Evolutionary conservation across 495 filamentous ascomycete species (phyloP), one percentile per base, ranked within the genome.

Genomic region (Penicillium paradoxum): DNA sequence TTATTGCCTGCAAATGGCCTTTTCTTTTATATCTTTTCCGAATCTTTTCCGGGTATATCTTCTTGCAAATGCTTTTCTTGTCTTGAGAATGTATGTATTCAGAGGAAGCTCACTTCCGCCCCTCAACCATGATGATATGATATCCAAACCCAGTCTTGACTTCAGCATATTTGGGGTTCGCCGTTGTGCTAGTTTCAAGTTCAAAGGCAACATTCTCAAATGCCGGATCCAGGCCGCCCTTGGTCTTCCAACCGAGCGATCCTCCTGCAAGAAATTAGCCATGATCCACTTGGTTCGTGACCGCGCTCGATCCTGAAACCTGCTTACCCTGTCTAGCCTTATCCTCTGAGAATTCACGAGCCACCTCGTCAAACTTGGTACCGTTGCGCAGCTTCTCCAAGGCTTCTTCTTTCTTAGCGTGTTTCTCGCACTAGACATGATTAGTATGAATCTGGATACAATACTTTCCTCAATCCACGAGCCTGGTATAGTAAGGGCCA

Each of bases 61-160:
- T 14, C 15, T 38, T 18, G 7, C 5, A 17, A 11, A 1, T n/a
- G 15, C 11, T 47, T 21, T 9, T 21, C 22, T 37, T 25, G 14
- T 3, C 10, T n/a, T 29, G 2, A 37, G 32, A 14, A 17, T 2
- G n/a, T 22, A 34, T 38, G 32, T 36, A 25, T 21, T 22, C 17
- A n/a, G 45, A 36, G 15, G 33, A 37, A 49, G 33, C 42, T 63
- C 56, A 88, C 62, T 85, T 86, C 62, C 85, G 70, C 24, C 83
- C 86, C 58, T 86, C 87, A 4, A 96, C 89, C 85, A 96, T 93
- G 51, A 96, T 85, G 48, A 96, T 84, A 71, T 97, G 91, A 76
- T 96, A 96, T n/a, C 91, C 91, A 72, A 84, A 84, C 8, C 77
- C 75, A 3, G 90, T 92, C 75, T 95, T 95, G 27, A 83, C 86